Evolutionary conservation across 2,329 filamentous ascomycete genomes (phyloP), one percentile per base, ranked within the genome.

Genomic region (Sclerotinia spermophila): DNA sequence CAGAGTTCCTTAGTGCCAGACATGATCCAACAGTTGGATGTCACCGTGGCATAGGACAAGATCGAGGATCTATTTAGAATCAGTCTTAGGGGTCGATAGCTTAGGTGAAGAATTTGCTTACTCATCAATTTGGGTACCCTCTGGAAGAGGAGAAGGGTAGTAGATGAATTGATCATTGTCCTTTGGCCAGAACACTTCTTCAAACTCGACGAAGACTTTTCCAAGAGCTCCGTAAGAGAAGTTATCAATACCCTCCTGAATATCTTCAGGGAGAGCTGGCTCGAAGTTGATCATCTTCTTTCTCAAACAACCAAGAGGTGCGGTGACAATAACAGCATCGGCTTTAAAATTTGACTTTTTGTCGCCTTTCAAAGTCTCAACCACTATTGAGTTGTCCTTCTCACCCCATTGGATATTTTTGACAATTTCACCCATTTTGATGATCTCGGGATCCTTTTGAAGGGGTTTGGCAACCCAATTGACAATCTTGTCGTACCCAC

Each of bases 141-240:
- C 4, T 59, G 74, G 30, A 61, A 76, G 72, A 40, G 81, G 81
- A 21, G 81, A 80, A 1, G 81, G 81, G 67, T 82, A 82, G 75
- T 79, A 83, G 62, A 83, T 81, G 74, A 83, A 82, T 72, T 83
- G 81, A 75, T 83, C 81, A 72, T 83, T 81, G 68, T 83, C 81
- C 70, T 82, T 82, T 40, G 80, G 78, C 81, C 81, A 83, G 75
- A 83, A 83, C 42, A 82, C 79, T 48, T 82, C 81, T 58, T 76
- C 76, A 68, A 83, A 83, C 69, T 82, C 81, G 70, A 82, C 81
- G 70, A 83, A 83, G 33, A 83, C 78, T 71, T 83, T 83, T 62
- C 81, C 81, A 40, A 83, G 77, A 40, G 81, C 81, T 15, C 81
- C 81, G 72, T 82, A 83, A 71, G 79, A 79, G 73, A 81, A 80